phyloP scores from a whole-genome alignment of 2,329 filamentous ascomycete species.

The Reticulascus tulasneorum region DNA sequence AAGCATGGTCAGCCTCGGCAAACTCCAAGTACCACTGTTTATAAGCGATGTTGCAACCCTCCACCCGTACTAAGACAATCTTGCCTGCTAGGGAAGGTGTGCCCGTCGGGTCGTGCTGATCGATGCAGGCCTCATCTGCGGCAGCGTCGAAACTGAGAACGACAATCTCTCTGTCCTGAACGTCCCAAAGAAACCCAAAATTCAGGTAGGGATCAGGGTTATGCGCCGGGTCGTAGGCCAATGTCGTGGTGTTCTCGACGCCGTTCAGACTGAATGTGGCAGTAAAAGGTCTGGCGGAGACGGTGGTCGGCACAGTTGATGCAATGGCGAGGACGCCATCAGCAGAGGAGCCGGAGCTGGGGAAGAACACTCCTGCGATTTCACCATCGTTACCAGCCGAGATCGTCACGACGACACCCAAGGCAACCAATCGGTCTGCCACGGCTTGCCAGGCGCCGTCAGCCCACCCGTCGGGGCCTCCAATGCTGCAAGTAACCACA shows the following conservation, averaged over 20 bases:
- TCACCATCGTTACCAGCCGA: constrained; percentile 48
- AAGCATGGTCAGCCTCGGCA: constrained; percentile 54
- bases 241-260: constrained; percentile 17
- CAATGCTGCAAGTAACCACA: constrained; percentile 33
- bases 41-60: constrained; percentile 47
- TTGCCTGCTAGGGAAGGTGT: too few species aligned
- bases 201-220: constrained; percentile 28
- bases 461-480: constrained; percentile 24
- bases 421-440: constrained; percentile 36
- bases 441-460: constrained; percentile 27
- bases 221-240: constrained; percentile 29
- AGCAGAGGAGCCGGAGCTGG: constrained; percentile 35
- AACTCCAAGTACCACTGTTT: constrained; percentile 50
- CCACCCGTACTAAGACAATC: constrained; percentile 36
- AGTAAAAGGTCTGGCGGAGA: constrained; percentile 24
- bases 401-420: constrained; percentile 46
- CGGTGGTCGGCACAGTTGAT: constrained; percentile 29
- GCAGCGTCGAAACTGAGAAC: constrained; percentile 21
- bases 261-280: constrained; percentile 25
- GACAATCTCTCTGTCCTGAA: constrained; percentile 27
- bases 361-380: constrained; percentile 42
- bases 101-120: too few species aligned
- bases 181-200: constrained; percentile 27
- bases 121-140: constrained; percentile 20
- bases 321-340: constrained; percentile 38